Conservation (phyloP, 148 eudicot genomes). For the Chenopodium album region DNA sequence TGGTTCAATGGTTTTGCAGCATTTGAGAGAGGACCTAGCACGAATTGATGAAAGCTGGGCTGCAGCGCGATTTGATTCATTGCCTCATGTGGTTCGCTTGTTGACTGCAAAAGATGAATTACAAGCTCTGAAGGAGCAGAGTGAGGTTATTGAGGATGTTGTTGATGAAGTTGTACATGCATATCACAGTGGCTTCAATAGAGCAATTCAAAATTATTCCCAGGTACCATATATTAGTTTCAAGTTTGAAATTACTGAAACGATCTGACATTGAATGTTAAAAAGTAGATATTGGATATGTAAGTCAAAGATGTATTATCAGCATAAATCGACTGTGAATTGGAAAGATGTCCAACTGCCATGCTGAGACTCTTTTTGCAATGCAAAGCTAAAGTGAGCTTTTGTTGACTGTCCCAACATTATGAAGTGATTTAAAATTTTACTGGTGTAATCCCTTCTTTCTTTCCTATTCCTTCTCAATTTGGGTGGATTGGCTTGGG, state of each 20-base stretch:
- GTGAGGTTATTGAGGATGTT: slow-evolving; percentile 89
- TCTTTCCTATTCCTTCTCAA: no score
- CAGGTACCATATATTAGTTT: slow-evolving; percentile 51
- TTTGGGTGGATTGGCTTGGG: background rate
- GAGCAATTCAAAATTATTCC: slow-evolving; percentile 98
- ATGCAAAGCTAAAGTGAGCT: background rate
- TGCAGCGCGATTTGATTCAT: slow-evolving; percentile 87
- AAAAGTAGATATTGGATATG: background rate
- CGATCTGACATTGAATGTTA: background rate
- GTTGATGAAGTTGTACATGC: slow-evolving; percentile 99
- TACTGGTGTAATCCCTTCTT: background rate
- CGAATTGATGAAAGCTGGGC: slow-evolving; percentile 88
- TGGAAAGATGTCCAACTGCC: background rate
- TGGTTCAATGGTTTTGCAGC: slow-evolving; percentile 37
- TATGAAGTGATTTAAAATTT: background rate
- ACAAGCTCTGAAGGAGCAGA: slow-evolving; percentile 74
- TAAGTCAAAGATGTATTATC: background rate
- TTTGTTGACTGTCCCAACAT: background rate
- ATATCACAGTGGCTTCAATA: slow-evolving; percentile 94
- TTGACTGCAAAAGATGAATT: slow-evolving; percentile 92
- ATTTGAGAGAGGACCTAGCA: slow-evolving; percentile 74
- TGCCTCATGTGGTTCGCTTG: slow-evolving; percentile 94
- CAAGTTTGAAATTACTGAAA: background rate
- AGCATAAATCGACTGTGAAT: background rate
- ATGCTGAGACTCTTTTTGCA: background rate